Conservation (phyloP, 495 filamentous ascomycete genomes). For the Aspergillus incahuasiensis region DNA sequence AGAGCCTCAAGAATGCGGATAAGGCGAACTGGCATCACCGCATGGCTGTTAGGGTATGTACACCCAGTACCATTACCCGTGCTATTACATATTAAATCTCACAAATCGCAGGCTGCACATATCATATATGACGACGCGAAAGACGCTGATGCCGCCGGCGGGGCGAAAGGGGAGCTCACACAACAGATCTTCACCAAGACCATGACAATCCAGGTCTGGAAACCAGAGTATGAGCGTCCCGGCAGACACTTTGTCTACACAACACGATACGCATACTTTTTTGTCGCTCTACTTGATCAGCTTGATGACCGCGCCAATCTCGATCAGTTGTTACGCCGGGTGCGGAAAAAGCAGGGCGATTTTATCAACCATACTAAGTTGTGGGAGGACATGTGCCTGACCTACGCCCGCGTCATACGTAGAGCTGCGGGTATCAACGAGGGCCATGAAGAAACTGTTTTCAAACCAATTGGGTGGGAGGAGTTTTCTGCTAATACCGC, state of each 20-base stretch:
- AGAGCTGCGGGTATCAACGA: slow-evolving; percentile 59
- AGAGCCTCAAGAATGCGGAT: slow-evolving; percentile 74
- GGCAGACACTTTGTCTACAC: slow-evolving; percentile 95
- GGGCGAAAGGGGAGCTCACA: slow-evolving; percentile 69
- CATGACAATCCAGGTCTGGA: slow-evolving; percentile 93
- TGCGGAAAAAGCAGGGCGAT: slow-evolving; percentile 76
- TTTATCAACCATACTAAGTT: slow-evolving; percentile 80
- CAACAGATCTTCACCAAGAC: slow-evolving; percentile 93
- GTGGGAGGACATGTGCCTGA: slow-evolving; percentile 74
- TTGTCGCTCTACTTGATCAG: slow-evolving; percentile 66
- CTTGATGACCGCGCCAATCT: slow-evolving; percentile 74
- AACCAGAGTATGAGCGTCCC: slow-evolving; percentile 84
- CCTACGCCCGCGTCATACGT: slow-evolving; percentile 73
- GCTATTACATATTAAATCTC: slow-evolving; percentile 8
- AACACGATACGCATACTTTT: slow-evolving; percentile 78
- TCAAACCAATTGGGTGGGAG: slow-evolving; percentile 72
- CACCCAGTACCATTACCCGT: neutral
- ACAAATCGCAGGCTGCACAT: slow-evolving; percentile 51
- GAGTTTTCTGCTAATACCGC: slow-evolving; percentile 66
- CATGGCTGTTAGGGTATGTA: slow-evolving; percentile 66
- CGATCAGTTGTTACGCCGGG: slow-evolving; percentile 72
- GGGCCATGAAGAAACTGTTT: slow-evolving; percentile 68
- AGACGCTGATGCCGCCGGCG: slow-evolving; percentile 46
- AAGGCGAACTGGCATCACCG: slow-evolving; percentile 98
- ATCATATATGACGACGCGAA: slow-evolving; percentile 62